phyloP scores from a whole-genome alignment of 164 flowering plant species.

The Tetrastigma voinierianum region DNA sequence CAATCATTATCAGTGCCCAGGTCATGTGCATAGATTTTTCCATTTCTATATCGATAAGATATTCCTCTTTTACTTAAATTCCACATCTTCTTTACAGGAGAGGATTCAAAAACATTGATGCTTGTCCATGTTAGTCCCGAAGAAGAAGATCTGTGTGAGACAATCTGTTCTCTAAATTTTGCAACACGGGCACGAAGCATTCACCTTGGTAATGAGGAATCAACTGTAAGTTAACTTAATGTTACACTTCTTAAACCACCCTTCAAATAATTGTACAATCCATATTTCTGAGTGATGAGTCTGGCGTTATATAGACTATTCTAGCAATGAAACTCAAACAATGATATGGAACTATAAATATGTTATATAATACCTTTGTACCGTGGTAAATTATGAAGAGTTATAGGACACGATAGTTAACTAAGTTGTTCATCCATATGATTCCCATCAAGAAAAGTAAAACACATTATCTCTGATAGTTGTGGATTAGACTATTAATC shows the following conservation, averaged over 20 bases:
- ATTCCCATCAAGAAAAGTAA: too few relatives aligned
- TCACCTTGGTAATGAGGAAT: constrained; percentile 37
- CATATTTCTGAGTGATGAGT: not conserved
- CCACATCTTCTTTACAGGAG: constrained; percentile 31
- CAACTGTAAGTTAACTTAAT: constrained; percentile 40
- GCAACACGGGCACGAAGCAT: constrained; percentile 57
- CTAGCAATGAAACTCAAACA: too few relatives aligned
- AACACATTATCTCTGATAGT: too few relatives aligned
- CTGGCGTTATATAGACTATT: not conserved
- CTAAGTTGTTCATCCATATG: too few relatives aligned
- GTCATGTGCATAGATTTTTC: not conserved
- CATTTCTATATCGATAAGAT: not conserved
- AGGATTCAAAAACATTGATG: constrained; percentile 68
- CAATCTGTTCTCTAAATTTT: constrained; percentile 61
- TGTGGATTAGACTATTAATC: too few relatives aligned
- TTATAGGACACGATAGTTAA: too few relatives aligned
- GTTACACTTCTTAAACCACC: not conserved
- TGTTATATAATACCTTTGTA: too few relatives aligned
- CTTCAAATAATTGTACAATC: not conserved
- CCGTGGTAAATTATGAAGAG: too few relatives aligned
- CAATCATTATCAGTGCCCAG: not conserved
- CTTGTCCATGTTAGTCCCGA: constrained; percentile 70
- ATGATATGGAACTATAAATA: too few relatives aligned
- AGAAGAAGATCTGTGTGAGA: constrained; percentile 70
- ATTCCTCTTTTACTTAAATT: constrained; percentile 2